Base-by-base conservation (phyloP, 139 green algal species). In the Desmodesmus armatus region DNA sequence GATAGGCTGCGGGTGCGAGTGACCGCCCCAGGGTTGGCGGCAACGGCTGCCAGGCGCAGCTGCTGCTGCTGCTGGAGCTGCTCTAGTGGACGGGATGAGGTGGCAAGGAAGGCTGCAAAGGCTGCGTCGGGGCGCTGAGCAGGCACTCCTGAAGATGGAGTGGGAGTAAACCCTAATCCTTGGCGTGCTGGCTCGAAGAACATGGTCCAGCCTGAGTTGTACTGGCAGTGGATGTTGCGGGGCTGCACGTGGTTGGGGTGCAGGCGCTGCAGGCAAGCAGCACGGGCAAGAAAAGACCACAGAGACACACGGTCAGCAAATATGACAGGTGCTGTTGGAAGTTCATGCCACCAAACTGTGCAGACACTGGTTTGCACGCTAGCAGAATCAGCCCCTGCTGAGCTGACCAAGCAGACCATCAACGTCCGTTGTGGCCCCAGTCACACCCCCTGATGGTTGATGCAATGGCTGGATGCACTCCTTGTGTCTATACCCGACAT, bases 211-310 rank as follows among this genome's bases (percentile, higher is more conserved):
- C 80, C 80, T 29, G 33, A 39, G 51, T 86, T 69, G 41, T 80
- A 86, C 67, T 86, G 80, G 67, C 37, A 80, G 49, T 40, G 80
- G 2, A 53, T 69, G 40, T 80, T 80, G 27, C 29, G 29, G 7
- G 80, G 80, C 70, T 86, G 80, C 53, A 80, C 80, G 33, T 86
- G 80, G 47, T 86, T 86, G 80, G 80, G 41, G 58, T 86, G 80
- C 25, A 86, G 69, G 49, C 80, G 80, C 80, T 86, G 80, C 80
- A 63, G 2, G 21, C 51, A 5, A 37, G 74, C 47, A 35, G 49
- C 44, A 23, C 7, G 31, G 40, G 66, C 66, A n/a, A n/a, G n/a
- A n/a, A n/a, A n/a, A n/a, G n/a, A n/a, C n/a, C n/a, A n/a, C n/a
- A n/a, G n/a, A n/a, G n/a, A n/a, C n/a, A n/a, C n/a, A n/a, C n/a